A percentile compares a stretch with the other conserved stretches of the same genome.
phyloP scores from a whole-genome alignment of 805 yeast species.

The Limtongozyma cylindracea region DNA sequence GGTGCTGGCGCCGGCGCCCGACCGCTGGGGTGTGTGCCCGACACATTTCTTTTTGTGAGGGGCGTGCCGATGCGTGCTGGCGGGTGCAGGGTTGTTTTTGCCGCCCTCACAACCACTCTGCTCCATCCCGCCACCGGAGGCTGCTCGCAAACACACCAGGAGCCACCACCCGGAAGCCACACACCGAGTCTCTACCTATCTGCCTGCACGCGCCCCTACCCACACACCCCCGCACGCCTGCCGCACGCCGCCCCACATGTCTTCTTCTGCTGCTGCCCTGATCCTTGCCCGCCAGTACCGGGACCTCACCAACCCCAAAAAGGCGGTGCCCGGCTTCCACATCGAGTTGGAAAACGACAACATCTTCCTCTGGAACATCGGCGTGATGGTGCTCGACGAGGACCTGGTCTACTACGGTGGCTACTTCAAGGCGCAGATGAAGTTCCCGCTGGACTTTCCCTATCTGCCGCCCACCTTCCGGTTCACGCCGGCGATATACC shows the following conservation, averaged over 20 bases:
- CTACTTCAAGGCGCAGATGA: slow-evolving; percentile 82
- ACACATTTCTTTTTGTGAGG: too few relatives aligned
- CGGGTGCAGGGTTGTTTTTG: too few relatives aligned
- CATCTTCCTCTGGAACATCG: slow-evolving; percentile 54
- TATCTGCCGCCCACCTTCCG: slow-evolving; percentile 81
- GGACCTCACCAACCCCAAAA: slow-evolving; percentile 82
- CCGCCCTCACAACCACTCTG: too few relatives aligned
- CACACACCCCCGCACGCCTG: slow-evolving; percentile 1
- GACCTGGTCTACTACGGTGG: slow-evolving; percentile 90
- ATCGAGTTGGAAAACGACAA: slow-evolving; percentile 34
- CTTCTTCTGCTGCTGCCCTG: slow-evolving; percentile 46
- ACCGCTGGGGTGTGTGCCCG: too few relatives aligned
- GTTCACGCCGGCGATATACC: slow-evolving; percentile 82
- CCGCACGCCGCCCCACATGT: slow-evolving; percentile 5
- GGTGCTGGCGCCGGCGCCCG: too few relatives aligned
- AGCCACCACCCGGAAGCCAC: too few relatives aligned
- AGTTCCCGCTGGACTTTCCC: slow-evolving; percentile 80
- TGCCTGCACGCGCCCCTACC: too few relatives aligned
- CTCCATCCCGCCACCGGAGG: too few relatives aligned
- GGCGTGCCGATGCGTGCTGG: too few relatives aligned
- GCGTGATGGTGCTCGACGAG: slow-evolving; percentile 74
- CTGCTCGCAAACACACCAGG: too few relatives aligned
- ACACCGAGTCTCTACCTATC: too few relatives aligned
- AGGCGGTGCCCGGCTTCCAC: slow-evolving; percentile 34
- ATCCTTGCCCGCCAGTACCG: slow-evolving; percentile 79